phyloP scores from a whole-genome alignment of 495 filamentous ascomycete species.

The Xylaria telfairii region DNA sequence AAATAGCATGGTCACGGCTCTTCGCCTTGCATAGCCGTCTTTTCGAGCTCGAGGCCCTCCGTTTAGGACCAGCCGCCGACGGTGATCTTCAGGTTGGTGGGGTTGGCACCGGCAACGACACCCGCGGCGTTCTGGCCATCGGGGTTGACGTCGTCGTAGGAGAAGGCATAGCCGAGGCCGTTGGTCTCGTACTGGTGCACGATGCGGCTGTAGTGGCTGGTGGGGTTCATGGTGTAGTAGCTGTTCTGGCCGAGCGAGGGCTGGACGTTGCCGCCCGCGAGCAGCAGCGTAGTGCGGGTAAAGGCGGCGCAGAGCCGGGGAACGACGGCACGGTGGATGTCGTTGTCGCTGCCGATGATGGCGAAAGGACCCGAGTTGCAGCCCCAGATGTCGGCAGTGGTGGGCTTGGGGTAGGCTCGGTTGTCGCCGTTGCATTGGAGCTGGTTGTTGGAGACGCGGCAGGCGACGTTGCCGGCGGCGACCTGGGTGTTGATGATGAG shows the following conservation, averaged over 20 bases:
- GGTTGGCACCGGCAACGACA: conserved; percentile 39
- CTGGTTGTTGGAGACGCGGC: conserved; percentile 41
- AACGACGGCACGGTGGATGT: conserved; percentile 47
- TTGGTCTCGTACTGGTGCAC: conserved; percentile 52
- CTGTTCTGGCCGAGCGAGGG: conserved; percentile 34
- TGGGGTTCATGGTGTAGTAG: conserved; percentile 45
- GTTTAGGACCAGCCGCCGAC: conserved; percentile 36
- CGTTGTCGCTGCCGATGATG: conserved; percentile 44
- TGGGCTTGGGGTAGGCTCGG: conserved; percentile 47
- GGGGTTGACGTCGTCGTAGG: conserved; percentile 58
- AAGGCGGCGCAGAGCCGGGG: conserved; percentile 56
- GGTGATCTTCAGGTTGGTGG: conserved; percentile 35
- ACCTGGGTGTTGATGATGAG: conserved; percentile 50
- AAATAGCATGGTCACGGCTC: not conserved
- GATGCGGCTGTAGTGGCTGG: conserved; percentile 52
- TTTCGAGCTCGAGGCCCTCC: not conserved
- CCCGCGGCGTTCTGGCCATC: conserved; percentile 44
- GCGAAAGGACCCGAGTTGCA: conserved; percentile 56
- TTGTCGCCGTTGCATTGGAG: conserved; percentile 49
- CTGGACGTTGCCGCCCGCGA: conserved; percentile 48
- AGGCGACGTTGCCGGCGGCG: conserved; percentile 44
- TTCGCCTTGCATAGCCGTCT: not conserved
- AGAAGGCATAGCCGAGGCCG: conserved; percentile 53
- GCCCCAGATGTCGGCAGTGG: conserved; percentile 50
- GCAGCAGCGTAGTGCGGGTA: conserved; percentile 48